Base-by-base conservation (phyloP, 192 early-diverging fungal genomes). In the Endogone sp. region DNA sequence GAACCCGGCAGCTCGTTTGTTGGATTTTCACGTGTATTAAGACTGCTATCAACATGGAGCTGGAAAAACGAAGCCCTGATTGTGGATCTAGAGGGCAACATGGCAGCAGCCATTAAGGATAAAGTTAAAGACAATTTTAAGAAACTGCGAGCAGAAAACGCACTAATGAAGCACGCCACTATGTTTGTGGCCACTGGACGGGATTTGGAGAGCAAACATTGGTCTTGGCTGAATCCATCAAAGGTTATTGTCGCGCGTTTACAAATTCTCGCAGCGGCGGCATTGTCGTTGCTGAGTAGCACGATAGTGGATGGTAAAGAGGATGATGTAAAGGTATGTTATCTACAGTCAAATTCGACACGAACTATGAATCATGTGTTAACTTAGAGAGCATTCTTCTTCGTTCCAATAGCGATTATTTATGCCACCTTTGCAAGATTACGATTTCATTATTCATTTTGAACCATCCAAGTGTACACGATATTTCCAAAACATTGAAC, bases 1-100 rank as follows among this genome's bases (percentile, higher is more conserved):
- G 80, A 76, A 13, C 93, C 94, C 29, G 81, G 69, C 3, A 85
- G 85, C 65, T 90, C 82, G 3, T 87, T 86, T 27, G 78, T 84
- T 16, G 96, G 94, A 16, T 95, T 95, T 76, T 62, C 90, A 21
- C 88, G 95, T 56, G 84, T 87, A 8, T 71, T 98, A 67, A 79
- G 84, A 28, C 74, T 96, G 60, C 71, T 98, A 56, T 76, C 86
- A 13, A 71, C 64, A 27, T 96, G 89, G 88, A 81, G 90, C 66
- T 96, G 91, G 90, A 76, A 86, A 64, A 82, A 85, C 29, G 89
- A 92, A 61, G 80, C 92, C 23, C 76, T 96, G 44, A 83, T 92
- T 32, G 93, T 95, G 2, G 92, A 95, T 75, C 82, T 93, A 58
- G 83, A 87, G 62, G 91, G 83, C 2, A 82, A 85, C 63, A 77